Evolutionary conservation across 371 early-diverging fungal genomes (phyloP).

Genomic region (Rhizopus arrhizus): DNA sequence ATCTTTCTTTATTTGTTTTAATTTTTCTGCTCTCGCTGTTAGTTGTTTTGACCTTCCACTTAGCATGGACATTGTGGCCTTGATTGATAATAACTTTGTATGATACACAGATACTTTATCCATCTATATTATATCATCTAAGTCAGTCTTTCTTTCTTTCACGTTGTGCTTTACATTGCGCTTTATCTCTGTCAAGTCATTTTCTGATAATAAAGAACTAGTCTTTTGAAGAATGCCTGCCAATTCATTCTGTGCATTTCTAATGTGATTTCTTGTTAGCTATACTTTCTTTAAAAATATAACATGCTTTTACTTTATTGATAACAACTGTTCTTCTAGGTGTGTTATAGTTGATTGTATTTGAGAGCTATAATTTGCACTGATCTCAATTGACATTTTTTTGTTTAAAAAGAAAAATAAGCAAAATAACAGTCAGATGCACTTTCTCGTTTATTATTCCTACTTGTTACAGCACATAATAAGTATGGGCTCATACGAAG

Average conservation of each 20-base stretch:
- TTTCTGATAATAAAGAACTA: slow-evolving; percentile 8
- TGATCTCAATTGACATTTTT: neutral
- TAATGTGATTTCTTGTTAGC: neutral
- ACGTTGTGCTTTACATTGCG: slow-evolving; percentile 13
- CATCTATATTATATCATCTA: slow-evolving; percentile 28
- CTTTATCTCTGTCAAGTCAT: slow-evolving; percentile 23
- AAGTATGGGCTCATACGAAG: no score
- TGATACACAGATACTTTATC: slow-evolving; percentile 38
- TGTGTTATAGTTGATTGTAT: neutral
- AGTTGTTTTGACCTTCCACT: slow-evolving; percentile 38
- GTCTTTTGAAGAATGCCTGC: slow-evolving; percentile 8
- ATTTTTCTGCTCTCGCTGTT: slow-evolving; percentile 32
- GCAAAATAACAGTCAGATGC: no score
- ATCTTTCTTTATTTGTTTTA: slow-evolving; percentile 31
- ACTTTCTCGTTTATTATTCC: no score
- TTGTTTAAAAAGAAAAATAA: no score
- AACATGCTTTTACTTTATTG: neutral
- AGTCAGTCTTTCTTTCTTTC: neutral
- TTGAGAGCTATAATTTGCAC: neutral
- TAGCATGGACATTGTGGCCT: slow-evolving; percentile 44
- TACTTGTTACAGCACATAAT: no score
- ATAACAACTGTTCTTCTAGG: neutral
- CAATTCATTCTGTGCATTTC: slow-evolving; percentile 20
- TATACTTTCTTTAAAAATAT: no score
- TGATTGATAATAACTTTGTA: slow-evolving; percentile 39